Conservation (phyloP, 208 protist species). For the Tritrichomonas musculus region DNA sequence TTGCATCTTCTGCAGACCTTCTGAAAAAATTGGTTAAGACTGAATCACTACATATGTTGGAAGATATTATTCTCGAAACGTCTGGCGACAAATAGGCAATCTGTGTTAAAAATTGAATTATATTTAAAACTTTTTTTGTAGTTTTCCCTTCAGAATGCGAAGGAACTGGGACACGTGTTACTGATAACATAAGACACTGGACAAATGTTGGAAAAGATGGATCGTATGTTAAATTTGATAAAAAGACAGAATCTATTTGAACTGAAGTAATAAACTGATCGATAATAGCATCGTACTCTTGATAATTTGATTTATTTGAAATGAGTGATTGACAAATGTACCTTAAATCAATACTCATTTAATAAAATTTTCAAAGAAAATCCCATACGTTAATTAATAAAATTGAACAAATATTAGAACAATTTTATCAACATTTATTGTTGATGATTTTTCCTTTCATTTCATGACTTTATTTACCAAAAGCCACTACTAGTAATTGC, state of each 20-base stretch:
- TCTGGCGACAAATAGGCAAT: neutral
- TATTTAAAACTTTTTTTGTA: neutral
- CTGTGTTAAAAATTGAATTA: neutral
- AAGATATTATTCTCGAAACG: neutral
- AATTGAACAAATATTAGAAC: too few species aligned
- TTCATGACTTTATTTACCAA: too few species aligned
- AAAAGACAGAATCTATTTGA: neutral
- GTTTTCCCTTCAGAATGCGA: neutral
- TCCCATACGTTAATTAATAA: too few species aligned
- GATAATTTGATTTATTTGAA: neutral
- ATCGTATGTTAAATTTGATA: neutral
- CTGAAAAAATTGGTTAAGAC: neutral
- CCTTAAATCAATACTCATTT: neutral
- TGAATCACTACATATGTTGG: neutral
- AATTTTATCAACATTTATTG: too few species aligned
- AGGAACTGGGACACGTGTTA: neutral
- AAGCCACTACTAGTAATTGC: too few species aligned
- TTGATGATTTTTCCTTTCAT: too few species aligned
- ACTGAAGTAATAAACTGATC: neutral
- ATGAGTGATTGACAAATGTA: neutral
- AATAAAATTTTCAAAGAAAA: too few species aligned
- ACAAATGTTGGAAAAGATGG: slow-evolving; percentile 11
- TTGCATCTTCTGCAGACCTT: neutral
- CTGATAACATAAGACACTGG: neutral
- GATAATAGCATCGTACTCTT: neutral